Evolutionary conservation across 306 rosid genomes (phyloP), one percentile per base, ranked within the genome.

Genomic region (Quercus wislizeni): DNA sequence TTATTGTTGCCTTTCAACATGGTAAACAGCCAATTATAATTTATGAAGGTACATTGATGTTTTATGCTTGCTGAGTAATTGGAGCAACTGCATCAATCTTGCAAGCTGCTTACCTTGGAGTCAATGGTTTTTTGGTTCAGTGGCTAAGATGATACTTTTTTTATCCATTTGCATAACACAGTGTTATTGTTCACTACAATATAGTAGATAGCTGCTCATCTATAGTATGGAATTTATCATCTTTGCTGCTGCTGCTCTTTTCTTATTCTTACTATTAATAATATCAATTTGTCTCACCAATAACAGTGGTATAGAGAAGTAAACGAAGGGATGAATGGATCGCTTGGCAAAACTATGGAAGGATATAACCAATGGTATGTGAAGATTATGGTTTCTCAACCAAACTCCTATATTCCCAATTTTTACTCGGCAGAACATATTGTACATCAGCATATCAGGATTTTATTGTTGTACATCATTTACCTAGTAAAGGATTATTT

Each of bases 321-420:
- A 76, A 90, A 85, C 38, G 90, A 84, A 55, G 96, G 92, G 80
- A 87, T 86, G 95, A 89, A 91, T 74, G 98, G 98, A 83, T 89
- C 73, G 83, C 92, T 95, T 79, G 99, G 97, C 55, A 93, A 93
- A 87, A 12, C 86, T 27, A 89, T 92, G 88, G 97, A 95, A 89
- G 99, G 99, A 74, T 67, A 82, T 89, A 91, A 95, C 74, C 87
- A 86, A 56, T 95, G 99, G 98, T 93, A 93, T n/a, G 87, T 65
- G 63, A 76, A 88, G 21, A 55, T 80, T 14, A 17, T 21, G 31
- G 31, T 4, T 79, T 77, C 68, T 20, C 56, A 67, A 10, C 23
- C 23, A 41, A 9, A 23, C 25, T 23, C 43, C 54, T 21, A 18
- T 51, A 52, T 46, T 64, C 35, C 82, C 49, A 25, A 1, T 65